Conservation (phyloP, 352 stramenopile genomes). For the Phytophthora cactorum region DNA sequence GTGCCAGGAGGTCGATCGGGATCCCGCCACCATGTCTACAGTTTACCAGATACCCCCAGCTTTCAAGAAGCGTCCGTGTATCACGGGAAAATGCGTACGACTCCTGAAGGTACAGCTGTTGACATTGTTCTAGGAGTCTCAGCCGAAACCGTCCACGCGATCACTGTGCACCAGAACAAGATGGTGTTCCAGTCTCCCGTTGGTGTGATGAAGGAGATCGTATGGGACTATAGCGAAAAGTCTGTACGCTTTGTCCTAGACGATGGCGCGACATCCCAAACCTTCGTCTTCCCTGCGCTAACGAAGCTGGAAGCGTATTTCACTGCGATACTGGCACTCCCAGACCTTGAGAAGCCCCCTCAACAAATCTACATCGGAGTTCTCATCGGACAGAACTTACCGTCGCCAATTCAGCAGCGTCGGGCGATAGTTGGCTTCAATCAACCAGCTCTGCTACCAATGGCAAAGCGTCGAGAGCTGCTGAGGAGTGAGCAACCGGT, state of each 20-base stretch:
- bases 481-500: slow-evolving; percentile 61
- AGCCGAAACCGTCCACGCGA: slow-evolving; percentile 43
- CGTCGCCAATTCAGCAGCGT: slow-evolving; percentile 75
- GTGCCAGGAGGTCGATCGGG: slow-evolving; percentile 9
- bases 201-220: slow-evolving; percentile 58
- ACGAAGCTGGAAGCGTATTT: slow-evolving; percentile 58
- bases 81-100: slow-evolving; percentile 52
- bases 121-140: slow-evolving; percentile 56
- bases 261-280: slow-evolving; percentile 35
- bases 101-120: slow-evolving; percentile 18
- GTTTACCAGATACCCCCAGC: slow-evolving; percentile 4
- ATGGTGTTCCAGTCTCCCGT: slow-evolving; percentile 52
- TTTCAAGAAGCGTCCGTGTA: slow-evolving; percentile 45
- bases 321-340: slow-evolving; percentile 30
- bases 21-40: slow-evolving; percentile 17
- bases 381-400: slow-evolving; percentile 60
- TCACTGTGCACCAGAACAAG: slow-evolving; percentile 41
- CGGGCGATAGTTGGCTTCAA: slow-evolving; percentile 22
- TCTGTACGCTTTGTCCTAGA: slow-evolving; percentile 54
- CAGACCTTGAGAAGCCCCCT: slow-evolving; percentile 35
- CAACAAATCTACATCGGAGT: slow-evolving; percentile 74
- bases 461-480: slow-evolving; percentile 52
- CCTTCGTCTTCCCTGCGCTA: slow-evolving; percentile 54
- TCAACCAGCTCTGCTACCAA: slow-evolving; percentile 38
- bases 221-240: slow-evolving; percentile 74